Percentiles rank a stretch among this genome's conserved stretches.
Conservation (phyloP, 371 early-diverging fungal species). For the Zychaea mexicana region DNA sequence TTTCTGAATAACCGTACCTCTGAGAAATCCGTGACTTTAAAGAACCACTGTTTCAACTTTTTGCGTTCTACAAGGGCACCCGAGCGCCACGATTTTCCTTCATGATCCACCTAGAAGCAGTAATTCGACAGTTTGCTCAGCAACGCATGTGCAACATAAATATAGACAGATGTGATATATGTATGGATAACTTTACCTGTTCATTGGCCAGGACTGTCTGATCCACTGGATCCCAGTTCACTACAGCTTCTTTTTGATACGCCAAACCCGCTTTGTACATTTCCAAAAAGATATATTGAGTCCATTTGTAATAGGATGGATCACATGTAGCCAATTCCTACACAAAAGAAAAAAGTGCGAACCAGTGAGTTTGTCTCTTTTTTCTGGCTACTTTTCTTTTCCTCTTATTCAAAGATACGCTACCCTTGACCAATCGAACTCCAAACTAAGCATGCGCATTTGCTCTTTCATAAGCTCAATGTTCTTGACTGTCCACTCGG, state of each 20-base stretch:
- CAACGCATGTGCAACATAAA: too few relatives aligned
- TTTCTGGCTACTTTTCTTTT: too few relatives aligned
- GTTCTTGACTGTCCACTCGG: constrained; percentile 83
- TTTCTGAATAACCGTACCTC: constrained; percentile 54
- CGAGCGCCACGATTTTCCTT: constrained; percentile 90
- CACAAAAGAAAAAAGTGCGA: too few relatives aligned
- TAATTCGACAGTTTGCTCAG: too few relatives aligned
- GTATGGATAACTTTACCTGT: constrained; percentile 59
- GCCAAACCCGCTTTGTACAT: constrained; percentile 79
- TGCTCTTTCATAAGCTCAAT: constrained; percentile 84
- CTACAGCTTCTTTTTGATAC: constrained; percentile 86
- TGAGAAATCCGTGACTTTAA: constrained; percentile 84
- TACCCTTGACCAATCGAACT: constrained; percentile 92
- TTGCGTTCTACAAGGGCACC: constrained; percentile 93
- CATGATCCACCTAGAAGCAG: constrained; percentile 74
- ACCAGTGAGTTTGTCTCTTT: too few relatives aligned
- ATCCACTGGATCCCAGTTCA: constrained; percentile 98
- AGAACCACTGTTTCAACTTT: constrained; percentile 91
- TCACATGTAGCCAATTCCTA: constrained; percentile 87
- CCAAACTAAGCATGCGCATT: constrained; percentile 70
- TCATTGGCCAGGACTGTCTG: constrained; percentile 95
- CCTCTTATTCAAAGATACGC: not conserved
- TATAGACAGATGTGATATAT: not conserved
- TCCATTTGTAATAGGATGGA: constrained; percentile 90
- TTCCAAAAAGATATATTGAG: constrained; percentile 85